Base-by-base conservation (phyloP, 306 rosid genomes). In the Morella rubra region DNA sequence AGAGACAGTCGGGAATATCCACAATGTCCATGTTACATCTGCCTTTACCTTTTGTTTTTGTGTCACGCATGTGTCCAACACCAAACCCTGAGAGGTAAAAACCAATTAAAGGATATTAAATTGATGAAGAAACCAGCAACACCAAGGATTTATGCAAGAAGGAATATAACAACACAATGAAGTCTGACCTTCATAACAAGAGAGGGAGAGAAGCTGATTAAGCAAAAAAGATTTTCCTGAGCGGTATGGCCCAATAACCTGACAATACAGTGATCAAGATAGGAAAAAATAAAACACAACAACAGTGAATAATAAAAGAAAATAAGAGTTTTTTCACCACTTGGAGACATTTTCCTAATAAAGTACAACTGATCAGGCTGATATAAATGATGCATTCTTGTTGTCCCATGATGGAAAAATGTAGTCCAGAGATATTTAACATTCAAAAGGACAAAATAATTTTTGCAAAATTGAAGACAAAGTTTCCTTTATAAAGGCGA, bases 191-290 rank as follows among this genome's bases (percentile, higher is more conserved):
- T 92, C 96, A 85, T 89, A 73, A 79, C 97, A 95, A 84, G 97
- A 90, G 87, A 95, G 97, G 71, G 98, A 92, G 76, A 95, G 98
- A 64, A 95, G 96, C 76, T 95, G 98, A 79, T 95, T 95, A 71
- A 95, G 97, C 85, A 95, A 88, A 87, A 92, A 95, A 5, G 97
- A 95, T 78, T 95, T 95, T 81, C 98, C 98, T 50, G 97, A 94
- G 71, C 98, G 96, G 83, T 94, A 89, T 5, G 97, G 98, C 80
- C 98, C 97, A 85, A 94, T 94, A 77, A 92, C 98, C 98, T 94
- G 84, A 82, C 71, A 41, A 53, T 18, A 56, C 49, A n/a, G 27
- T 24, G 12, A 58, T 19, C 5, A 65, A 42, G 12, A 40, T 20
- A 9, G 49, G 71, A 65, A 7, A 41, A 19, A 40, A 24, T 24